These are phyloP conservation scores for Batkoa obscura DNA, from an alignment of 371 early-diverging fungal species.

Conservation along the genomic window DNA sequence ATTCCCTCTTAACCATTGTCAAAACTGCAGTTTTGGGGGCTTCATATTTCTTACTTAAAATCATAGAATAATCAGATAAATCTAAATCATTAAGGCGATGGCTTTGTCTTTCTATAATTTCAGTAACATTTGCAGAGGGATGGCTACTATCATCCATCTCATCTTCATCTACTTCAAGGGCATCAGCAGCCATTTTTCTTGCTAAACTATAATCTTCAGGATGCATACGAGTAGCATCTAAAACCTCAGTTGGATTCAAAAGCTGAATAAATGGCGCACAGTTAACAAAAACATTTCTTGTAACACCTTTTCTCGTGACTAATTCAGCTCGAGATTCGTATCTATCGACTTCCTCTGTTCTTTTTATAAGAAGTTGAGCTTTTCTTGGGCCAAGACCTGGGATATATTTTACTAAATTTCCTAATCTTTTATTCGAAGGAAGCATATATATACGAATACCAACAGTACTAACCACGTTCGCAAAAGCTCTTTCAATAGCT, in stretches of 20 bases:
- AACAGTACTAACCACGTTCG: constrained; percentile 64
- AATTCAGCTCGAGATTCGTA: constrained; percentile 38
- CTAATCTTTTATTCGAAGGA: constrained; percentile 41
- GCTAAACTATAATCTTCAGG: constrained; percentile 89
- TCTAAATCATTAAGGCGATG: constrained; percentile 63
- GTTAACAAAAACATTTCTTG: constrained; percentile 73
- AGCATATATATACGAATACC: constrained; percentile 83
- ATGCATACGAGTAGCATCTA: constrained; percentile 91
- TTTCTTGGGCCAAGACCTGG: constrained; percentile 92
- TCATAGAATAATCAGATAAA: constrained; percentile 78
- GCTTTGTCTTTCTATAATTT: constrained; percentile 52
- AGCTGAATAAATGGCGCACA: constrained; percentile 83
- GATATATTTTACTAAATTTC: constrained; percentile 64
- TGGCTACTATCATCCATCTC: constrained; percentile 19
- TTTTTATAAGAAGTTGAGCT: constrained; percentile 44
- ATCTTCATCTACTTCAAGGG: constrained; percentile 80
- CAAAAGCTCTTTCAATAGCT: constrained; percentile 64
- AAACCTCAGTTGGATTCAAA: constrained; percentile 36
- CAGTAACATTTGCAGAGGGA: constrained; percentile 50
- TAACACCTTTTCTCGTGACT: constrained; percentile 38
- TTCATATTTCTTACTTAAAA: constrained; percentile 46
- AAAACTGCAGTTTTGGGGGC: constrained; percentile 62
- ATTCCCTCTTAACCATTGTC: constrained; percentile 67
- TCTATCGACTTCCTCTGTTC: constrained; percentile 9
- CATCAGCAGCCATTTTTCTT: constrained; percentile 93